These are phyloP conservation scores for Nitzschia putrida DNA, from an alignment of 108 stramenopile genomes.

Conservation along the genomic window DNA sequence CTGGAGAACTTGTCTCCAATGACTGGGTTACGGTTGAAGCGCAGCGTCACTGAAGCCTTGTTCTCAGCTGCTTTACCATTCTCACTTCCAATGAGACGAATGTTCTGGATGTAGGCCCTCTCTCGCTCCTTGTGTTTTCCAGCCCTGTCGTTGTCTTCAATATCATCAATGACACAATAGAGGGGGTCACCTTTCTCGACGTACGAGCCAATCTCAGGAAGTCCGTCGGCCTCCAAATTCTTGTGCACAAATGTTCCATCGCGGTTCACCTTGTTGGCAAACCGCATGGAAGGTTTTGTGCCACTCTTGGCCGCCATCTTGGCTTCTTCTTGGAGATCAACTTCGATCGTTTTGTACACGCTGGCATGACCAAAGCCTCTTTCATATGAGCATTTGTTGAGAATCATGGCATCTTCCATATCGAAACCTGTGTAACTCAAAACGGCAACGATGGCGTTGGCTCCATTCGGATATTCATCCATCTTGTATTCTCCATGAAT, in stretches of 20 bases:
- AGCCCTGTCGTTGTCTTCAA: slow-evolving; percentile 59
- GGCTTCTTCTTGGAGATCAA: slow-evolving; percentile 85
- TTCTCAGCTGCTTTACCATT: slow-evolving; percentile 48
- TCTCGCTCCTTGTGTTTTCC: slow-evolving; percentile 94
- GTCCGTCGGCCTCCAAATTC: slow-evolving; percentile 89
- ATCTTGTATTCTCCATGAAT: slow-evolving; percentile 91
- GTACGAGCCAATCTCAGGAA: slow-evolving; percentile 87
- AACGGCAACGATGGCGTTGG: slow-evolving; percentile 98
- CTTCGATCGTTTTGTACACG: slow-evolving; percentile 93
- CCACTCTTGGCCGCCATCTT: slow-evolving; percentile 57
- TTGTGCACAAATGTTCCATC: slow-evolving; percentile 55
- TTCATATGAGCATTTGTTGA: slow-evolving; percentile 94
- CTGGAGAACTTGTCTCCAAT: slow-evolving; percentile 99
- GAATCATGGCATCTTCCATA: slow-evolving; percentile 99
- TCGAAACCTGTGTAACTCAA: slow-evolving; percentile 99
- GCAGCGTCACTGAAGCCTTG: slow-evolving; percentile 83
- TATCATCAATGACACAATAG: slow-evolving; percentile 87
- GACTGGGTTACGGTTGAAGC: slow-evolving; percentile 95
- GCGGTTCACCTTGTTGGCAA: slow-evolving; percentile 60
- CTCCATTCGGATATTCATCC: slow-evolving; percentile 98
- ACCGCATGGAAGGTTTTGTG: slow-evolving; percentile 39
- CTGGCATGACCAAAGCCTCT: slow-evolving; percentile 92
- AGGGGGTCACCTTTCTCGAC: slow-evolving; percentile 89
- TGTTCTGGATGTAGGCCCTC: slow-evolving; percentile 84
- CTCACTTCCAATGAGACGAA: slow-evolving; percentile 72